Conservation (phyloP, 2,329 filamentous ascomycete species). For the Colletotrichum filicis region DNA sequence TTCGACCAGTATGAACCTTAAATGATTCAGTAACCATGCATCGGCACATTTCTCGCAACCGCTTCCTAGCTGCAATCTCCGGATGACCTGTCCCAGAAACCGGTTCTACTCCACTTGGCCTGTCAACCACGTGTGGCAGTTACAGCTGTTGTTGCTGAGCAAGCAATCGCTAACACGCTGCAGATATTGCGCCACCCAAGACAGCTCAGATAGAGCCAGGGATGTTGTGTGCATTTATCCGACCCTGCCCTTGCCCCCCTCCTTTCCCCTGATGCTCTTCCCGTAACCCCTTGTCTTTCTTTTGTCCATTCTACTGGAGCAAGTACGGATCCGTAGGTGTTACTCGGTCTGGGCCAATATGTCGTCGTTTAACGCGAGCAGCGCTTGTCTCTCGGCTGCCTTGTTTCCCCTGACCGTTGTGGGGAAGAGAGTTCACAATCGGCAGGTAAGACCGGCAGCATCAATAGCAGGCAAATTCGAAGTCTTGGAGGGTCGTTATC, state of each 20-base stretch:
- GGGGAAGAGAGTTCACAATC: constrained; percentile 15
- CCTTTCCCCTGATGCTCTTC: not conserved
- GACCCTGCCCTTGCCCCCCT: not conserved
- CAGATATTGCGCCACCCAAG: constrained; percentile 7
- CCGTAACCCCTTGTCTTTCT: not conserved
- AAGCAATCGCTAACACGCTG: constrained; percentile 21
- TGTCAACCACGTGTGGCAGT: constrained; percentile 16
- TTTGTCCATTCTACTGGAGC: not conserved
- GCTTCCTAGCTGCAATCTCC: constrained; percentile 15
- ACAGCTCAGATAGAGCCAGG: not conserved
- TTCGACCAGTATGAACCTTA: constrained; percentile 9
- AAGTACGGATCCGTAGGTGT: not conserved
- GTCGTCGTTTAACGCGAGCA: not conserved
- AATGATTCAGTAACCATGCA: constrained; percentile 22
- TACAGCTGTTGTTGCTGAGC: constrained; percentile 8
- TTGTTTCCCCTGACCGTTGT: constrained; percentile 14
- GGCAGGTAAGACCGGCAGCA: constrained; percentile 11
- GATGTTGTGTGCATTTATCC: not conserved
- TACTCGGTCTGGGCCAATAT: constrained; percentile 5
- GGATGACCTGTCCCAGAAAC: not conserved
- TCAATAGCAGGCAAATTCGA: not conserved
- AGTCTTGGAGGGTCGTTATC: not conserved
- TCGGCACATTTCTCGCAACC: constrained; percentile 5
- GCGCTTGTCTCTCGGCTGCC: constrained; percentile 2
- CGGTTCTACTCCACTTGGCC: not conserved